phyloP scores from a whole-genome alignment of 2,329 filamentous ascomycete genomes.

The Plectosphaerella cucumerina region DNA sequence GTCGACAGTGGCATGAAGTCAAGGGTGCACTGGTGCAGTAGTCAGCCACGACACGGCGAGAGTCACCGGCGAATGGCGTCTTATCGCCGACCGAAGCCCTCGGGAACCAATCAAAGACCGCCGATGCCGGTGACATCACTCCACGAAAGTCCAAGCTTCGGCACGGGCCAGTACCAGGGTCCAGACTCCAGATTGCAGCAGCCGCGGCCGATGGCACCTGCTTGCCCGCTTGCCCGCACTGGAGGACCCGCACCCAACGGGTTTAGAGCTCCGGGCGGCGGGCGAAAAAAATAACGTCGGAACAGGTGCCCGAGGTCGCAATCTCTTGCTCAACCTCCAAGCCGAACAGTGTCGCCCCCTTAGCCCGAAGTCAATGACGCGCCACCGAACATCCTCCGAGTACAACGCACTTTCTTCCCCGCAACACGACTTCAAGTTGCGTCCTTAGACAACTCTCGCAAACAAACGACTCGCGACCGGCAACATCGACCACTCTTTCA shows the following conservation, averaged over 20 bases:
- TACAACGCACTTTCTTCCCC: not conserved
- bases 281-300: not conserved
- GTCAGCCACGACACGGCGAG: too few species aligned
- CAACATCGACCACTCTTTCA: not conserved
- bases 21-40: too few species aligned
- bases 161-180: too few species aligned
- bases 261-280: not conserved
- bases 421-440: not conserved
- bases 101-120: not conserved
- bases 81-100: too few species aligned
- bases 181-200: too few species aligned
- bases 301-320: not conserved
- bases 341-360: not conserved
- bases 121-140: not conserved
- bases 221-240: too few species aligned
- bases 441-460: not conserved
- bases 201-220: too few species aligned
- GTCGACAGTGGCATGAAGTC: too few species aligned
- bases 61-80: too few species aligned
- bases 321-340: not conserved
- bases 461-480: not conserved
- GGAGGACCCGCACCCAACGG: too few species aligned
- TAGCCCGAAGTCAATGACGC: constrained; percentile 3
- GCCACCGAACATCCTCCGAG: not conserved
- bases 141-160: too few species aligned